Percentiles rank a stretch among this genome's conserved stretches.
Conservation (phyloP, 805 yeast genomes). For the Pichia manshurica region DNA sequence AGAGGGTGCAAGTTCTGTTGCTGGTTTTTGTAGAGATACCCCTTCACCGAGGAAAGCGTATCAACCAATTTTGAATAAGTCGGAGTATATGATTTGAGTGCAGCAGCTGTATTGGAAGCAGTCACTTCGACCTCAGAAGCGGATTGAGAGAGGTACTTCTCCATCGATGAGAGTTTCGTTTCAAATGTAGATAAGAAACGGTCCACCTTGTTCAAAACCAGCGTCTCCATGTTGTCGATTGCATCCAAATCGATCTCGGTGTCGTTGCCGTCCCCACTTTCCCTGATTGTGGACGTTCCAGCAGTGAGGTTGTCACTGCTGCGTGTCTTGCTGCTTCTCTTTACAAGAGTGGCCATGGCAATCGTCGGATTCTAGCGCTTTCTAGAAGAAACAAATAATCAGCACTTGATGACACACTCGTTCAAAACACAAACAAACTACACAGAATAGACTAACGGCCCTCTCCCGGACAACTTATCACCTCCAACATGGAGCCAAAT, state of each 20-base stretch:
- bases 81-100: conserved; percentile 11
- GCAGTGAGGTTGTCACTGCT: neutral
- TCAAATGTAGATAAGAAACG: conserved; percentile 26
- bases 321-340: neutral
- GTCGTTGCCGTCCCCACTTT: conserved; percentile 1
- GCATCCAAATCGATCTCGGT: conserved; percentile 1
- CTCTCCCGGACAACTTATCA: too few species aligned
- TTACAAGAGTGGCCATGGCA: neutral
- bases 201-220: conserved; percentile 26
- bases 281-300: too few species aligned
- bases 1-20: conserved; percentile 26
- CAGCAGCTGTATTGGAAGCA: conserved; percentile 2
- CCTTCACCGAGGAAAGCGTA: conserved; percentile 22
- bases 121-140: conserved; percentile 10
- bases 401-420: too few species aligned
- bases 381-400: neutral
- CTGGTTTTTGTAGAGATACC: conserved; percentile 20
- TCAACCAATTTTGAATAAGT: conserved; percentile 23
- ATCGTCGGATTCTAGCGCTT: neutral
- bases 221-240: conserved; percentile 22
- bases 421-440: too few species aligned
- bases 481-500: too few species aligned
- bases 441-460: too few species aligned
- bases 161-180: conserved; percentile 24
- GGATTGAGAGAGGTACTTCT: conserved; percentile 23